Base-by-base conservation (phyloP, 768 basidiomycete genomes). In the Phlebiopsis gigantea region DNA sequence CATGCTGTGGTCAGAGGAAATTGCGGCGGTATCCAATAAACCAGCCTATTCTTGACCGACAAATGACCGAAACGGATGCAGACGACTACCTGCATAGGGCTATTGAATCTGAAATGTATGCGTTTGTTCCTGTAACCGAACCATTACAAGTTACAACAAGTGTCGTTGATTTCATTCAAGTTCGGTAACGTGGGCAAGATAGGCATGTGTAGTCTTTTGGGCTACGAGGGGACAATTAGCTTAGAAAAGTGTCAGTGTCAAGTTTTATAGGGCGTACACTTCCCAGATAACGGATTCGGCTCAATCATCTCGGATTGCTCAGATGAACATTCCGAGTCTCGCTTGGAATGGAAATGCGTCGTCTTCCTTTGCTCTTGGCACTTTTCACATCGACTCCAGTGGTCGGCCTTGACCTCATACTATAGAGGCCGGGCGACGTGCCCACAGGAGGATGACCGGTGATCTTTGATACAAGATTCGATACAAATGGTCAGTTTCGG, bases 401-500 rank as follows among this genome's bases (percentile, higher is more conserved):
- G 77, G 80, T 57, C 77, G 76, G 60, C 76, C 85, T 69, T 77
- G 84, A 76, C 78, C 87, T 81, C 75, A 81, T 61, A 85, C 88
- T 79, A 93, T 53, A 96, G 78, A 31, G 92, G 87, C 41, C 93
- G 81, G 68, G 93, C 90, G 53, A 83, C 43, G 41, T 60, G 58
- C 14, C 25, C 10, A 28, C 55, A 60, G 4, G 58, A 60, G 9
- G 58, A 60, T 10, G 58, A 56, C 6, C 58, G 42, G 49, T 56
- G 93, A 15, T 93, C 93, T 73, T 93, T 93, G 71, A 94, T 93
- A 74, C 93, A 96, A 62, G 90, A 88, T 75, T 90, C 90, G 71
- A 92, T 93, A 19, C 26, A 19, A 8, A 12, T 30, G 26, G 5
- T 48, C 4, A 48, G 17, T 30, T 15, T 14, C 26, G 15, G 47